A percentile compares a stretch with the other conserved stretches of the same genome.
Evolutionary conservation across 305 asterid species (phyloP).

Genomic region (Fraxinus angustifolia): DNA sequence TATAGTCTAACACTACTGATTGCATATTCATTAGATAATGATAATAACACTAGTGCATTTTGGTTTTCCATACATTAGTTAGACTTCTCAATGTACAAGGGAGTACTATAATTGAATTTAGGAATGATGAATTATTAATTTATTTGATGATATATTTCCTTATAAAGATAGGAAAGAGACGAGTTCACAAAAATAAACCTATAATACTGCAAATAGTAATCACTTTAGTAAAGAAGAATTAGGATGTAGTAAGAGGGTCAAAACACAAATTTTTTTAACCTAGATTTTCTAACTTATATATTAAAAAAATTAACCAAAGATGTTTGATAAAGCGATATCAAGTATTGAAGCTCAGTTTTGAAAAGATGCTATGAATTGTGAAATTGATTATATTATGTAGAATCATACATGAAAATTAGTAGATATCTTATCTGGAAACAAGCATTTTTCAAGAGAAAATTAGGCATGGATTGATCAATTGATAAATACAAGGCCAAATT

Average conservation of each 20-base stretch:
- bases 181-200: neutral
- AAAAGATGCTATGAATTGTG: neutral
- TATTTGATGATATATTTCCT: neutral
- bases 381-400: neutral
- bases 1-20: neutral
- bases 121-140: neutral
- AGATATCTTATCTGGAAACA: neutral
- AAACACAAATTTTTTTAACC: too few species aligned
- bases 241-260: too few species aligned
- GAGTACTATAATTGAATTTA: neutral
- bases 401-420: neutral
- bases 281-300: neutral
- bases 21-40: neutral
- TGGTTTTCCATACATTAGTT: too few species aligned
- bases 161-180: neutral
- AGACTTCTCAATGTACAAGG: too few species aligned
- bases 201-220: neutral
- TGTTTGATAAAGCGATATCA: neutral
- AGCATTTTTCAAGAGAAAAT: too few species aligned
- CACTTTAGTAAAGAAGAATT: too few species aligned
- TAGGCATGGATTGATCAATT: too few species aligned
- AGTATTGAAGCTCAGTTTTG: neutral
- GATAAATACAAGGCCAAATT: too few species aligned
- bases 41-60: neutral
- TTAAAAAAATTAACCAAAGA: too few species aligned